phyloP scores from a whole-genome alignment of 805 yeast genomes.

The Lipomyces yamanashiensis region DNA sequence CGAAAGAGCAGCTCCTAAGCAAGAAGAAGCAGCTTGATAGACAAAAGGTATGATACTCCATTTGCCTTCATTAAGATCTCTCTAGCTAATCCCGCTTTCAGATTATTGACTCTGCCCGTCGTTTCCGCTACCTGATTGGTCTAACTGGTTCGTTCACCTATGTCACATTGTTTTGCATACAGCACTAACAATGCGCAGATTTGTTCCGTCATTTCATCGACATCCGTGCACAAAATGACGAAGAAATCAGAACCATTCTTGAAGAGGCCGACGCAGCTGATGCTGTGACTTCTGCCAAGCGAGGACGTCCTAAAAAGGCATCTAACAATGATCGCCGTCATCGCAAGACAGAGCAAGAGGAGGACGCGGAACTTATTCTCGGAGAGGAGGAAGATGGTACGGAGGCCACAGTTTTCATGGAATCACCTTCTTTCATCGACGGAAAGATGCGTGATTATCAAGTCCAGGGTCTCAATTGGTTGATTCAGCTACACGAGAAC shows the following conservation, averaged over 20 bases:
- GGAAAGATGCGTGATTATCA: slow-evolving; percentile 90
- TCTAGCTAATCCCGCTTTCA: slow-evolving; percentile 24
- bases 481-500: slow-evolving; percentile 84
- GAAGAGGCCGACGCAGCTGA: slow-evolving; percentile 43
- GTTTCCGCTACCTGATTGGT: slow-evolving; percentile 80
- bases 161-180: neutral
- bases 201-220: slow-evolving; percentile 87
- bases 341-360: slow-evolving; percentile 92
- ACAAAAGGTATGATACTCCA: slow-evolving; percentile 23
- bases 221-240: slow-evolving; percentile 77
- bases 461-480: slow-evolving; percentile 94
- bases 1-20: slow-evolving; percentile 39
- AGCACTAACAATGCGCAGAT: slow-evolving; percentile 47
- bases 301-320: slow-evolving; percentile 36
- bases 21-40: slow-evolving; percentile 34
- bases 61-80: neutral
- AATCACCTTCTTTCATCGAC: slow-evolving; percentile 74
- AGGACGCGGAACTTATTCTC: slow-evolving; percentile 85
- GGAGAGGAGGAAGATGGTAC: slow-evolving; percentile 67
- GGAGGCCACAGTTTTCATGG: slow-evolving; percentile 75
- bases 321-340: slow-evolving; percentile 54
- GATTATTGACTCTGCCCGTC: slow-evolving; percentile 68
- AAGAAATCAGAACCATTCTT: slow-evolving; percentile 53
- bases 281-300: slow-evolving; percentile 33
- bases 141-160: slow-evolving; percentile 53